Conservation (phyloP, 2,329 filamentous ascomycete species). For the Colletotrichum tanaceti region DNA sequence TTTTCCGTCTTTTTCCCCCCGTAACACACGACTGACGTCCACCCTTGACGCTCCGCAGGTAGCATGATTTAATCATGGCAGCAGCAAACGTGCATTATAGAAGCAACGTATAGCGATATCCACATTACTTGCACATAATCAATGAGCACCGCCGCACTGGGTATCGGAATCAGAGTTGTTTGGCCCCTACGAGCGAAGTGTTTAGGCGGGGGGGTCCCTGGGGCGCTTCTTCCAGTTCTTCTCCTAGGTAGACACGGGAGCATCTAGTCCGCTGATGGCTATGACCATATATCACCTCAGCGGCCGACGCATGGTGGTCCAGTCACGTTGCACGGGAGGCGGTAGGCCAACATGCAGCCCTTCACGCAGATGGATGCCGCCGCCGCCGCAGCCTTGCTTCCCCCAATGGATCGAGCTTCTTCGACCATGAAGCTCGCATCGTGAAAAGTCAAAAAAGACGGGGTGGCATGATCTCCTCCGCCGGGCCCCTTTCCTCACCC, state of each 20-base stretch:
- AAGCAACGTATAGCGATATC: conserved; percentile 18
- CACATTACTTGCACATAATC: neutral
- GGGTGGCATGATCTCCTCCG: neutral
- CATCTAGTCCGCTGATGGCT: neutral
- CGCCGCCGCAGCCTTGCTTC: neutral
- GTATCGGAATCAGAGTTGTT: neutral
- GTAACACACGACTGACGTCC: conserved; percentile 3
- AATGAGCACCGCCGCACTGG: neutral
- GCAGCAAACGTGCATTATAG: conserved; percentile 22
- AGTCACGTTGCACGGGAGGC: conserved; percentile 3
- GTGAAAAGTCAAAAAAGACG: neutral
- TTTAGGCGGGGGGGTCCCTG: neutral
- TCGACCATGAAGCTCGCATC: neutral
- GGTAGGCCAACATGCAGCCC: neutral
- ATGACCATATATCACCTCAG: neutral
- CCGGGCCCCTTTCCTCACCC: neutral
- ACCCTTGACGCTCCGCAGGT: neutral
- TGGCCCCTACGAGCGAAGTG: neutral
- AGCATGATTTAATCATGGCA: conserved; percentile 15
- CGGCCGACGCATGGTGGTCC: neutral
- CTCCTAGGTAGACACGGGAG: neutral
- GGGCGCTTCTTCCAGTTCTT: no score
- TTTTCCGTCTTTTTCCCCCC: neutral
- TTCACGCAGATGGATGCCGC: neutral
- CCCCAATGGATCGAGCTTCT: neutral